Conservation (phyloP, 164 flowering plant genomes). For the Berberis vulgaris region DNA sequence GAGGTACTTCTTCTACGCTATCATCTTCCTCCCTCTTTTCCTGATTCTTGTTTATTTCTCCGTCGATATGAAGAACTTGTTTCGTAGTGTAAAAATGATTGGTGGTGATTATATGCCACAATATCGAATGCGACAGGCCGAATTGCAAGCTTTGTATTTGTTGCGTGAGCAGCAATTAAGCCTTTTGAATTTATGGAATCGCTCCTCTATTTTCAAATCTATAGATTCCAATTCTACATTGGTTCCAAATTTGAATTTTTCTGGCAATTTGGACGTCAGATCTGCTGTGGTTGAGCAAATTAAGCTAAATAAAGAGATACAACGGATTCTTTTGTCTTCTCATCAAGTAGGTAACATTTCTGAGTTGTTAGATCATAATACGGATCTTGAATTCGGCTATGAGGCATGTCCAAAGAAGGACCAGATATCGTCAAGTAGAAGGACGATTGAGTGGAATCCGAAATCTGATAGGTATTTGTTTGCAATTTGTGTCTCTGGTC, state of each 20-base stretch:
- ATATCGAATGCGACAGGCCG: conserved; percentile 61
- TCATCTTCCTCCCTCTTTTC: conserved; percentile 38
- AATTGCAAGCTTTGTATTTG: conserved; percentile 60
- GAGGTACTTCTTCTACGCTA: conserved; percentile 34
- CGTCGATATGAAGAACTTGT: conserved; percentile 32
- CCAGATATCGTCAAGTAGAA: conserved; percentile 22
- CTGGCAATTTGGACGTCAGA: conserved; percentile 23
- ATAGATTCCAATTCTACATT: not conserved
- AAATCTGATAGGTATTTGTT: conserved; percentile 53
- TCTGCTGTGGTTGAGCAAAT: conserved; percentile 50
- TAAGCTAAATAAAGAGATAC: conserved; percentile 57
- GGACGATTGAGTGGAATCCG: conserved; percentile 88
- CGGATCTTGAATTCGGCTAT: conserved; percentile 14
- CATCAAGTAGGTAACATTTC: conserved; percentile 39
- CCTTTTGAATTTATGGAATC: conserved; percentile 58
- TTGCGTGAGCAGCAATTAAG: conserved; percentile 59
- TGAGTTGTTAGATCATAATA: conserved; percentile 16
- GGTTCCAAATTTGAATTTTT: not conserved
- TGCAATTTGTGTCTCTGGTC: conserved; percentile 86
- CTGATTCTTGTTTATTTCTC: conserved; percentile 40
- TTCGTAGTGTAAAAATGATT: conserved; percentile 22
- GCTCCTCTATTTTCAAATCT: conserved; percentile 5
- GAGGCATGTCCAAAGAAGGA: conserved; percentile 44
- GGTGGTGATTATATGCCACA: conserved; percentile 1
- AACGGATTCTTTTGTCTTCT: conserved; percentile 50